phyloP scores from a whole-genome alignment of 495 filamentous ascomycete species.

The Letharia columbiana region DNA sequence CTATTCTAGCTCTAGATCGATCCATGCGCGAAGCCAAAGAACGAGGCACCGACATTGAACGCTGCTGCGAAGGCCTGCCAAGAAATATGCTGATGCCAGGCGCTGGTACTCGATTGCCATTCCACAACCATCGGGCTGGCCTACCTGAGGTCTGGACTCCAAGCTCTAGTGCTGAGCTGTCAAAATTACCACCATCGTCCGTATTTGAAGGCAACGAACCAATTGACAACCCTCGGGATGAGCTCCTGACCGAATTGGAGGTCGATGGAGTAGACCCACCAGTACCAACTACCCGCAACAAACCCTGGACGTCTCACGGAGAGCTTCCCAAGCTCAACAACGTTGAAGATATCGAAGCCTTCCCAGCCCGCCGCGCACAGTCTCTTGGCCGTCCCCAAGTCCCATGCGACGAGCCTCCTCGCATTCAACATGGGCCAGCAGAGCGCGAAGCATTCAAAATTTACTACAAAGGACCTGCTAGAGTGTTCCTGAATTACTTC shows the following conservation, averaged over 20 bases:
- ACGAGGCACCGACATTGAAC: conserved; percentile 5
- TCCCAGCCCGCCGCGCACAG: neutral
- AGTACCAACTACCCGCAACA: neutral
- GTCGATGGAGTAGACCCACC: neutral
- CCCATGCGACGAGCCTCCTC: neutral
- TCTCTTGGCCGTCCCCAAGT: neutral
- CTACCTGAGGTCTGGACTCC: neutral
- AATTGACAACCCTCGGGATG: neutral
- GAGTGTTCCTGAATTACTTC: neutral
- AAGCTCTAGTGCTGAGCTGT: neutral
- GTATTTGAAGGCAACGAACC: neutral
- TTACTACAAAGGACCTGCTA: neutral
- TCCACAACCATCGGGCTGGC: neutral
- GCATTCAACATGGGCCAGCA: neutral
- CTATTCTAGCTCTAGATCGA: conserved; percentile 12
- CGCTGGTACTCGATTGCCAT: neutral
- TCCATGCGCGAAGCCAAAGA: neutral
- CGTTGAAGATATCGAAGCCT: neutral
- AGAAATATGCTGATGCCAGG: conserved; percentile 8
- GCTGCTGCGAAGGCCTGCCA: conserved; percentile 7
- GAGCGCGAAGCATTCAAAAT: neutral
- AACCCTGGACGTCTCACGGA: neutral
- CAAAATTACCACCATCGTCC: neutral
- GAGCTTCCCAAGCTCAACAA: neutral
- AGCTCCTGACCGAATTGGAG: neutral